Base-by-base conservation (phyloP, 2,329 filamentous ascomycete species). In the Ophiostoma quercus region DNA sequence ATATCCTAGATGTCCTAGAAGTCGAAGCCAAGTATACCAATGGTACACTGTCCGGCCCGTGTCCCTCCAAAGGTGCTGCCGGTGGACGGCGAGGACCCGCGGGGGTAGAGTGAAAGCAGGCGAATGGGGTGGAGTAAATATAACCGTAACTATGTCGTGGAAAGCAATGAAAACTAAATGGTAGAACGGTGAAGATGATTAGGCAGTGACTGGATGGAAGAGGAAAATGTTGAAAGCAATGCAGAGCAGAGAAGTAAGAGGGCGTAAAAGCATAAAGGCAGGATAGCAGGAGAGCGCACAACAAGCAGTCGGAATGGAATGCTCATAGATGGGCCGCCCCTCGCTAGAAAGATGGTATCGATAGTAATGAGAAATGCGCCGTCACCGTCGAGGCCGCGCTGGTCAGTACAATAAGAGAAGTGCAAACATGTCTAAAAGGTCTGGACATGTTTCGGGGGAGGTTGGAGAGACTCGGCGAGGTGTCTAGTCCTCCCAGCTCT, bases 401-500 rank as follows among this genome's bases (percentile, higher is more conserved):
- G 51, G n/a, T 25, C 9, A 22, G 22, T 14, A 22, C 51, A 25
- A 12, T 29, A 25, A 22, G 11, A 25, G 22, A 57, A 1, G 2
- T 57, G 51, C 22, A 25, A 57, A 16, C 19, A 3, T 25, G 51
- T 22, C 51, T 25, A 25, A n/a, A 12, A 3, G 4, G 22, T 22
- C 51, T 25, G 12, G 51, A 12, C 4, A 3, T 57, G 16, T n/a
- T 47, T 16, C 19, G 19, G 43, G 19, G 43, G 16, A 19, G 16
- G 2, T 47, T 16, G 16, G 16, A 19, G 43, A 6, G 43, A n/a
- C 43, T n/a, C 16, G 5, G 6, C 43, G 19, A 47, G 43, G 4
- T 8, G 19, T 67, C 16, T 57, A 96, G 77, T 97, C 94, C 73
- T 98, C 95, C 95, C 95, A 99, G 82, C 94, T 98, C 87, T 97